Percentiles rank a stretch among this genome's conserved stretches.
Evolutionary conservation across 495 filamentous ascomycete genomes (phyloP).

Genomic region (Penicillium parvum): DNA sequence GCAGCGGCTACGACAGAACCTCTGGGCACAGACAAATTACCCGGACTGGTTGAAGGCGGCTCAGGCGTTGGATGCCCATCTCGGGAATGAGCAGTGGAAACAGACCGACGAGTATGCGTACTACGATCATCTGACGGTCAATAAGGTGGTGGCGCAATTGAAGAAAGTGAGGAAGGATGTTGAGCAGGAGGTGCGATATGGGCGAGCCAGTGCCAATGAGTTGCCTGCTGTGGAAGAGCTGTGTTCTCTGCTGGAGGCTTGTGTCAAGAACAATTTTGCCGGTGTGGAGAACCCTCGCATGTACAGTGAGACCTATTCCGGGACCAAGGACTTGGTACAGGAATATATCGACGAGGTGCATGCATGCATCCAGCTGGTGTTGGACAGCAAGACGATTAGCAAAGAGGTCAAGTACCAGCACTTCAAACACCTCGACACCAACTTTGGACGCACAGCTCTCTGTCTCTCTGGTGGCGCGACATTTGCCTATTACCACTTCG

Average conservation of each 20-base stretch:
- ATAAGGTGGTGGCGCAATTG: constrained; percentile 70
- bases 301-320: constrained; percentile 94
- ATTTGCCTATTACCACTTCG: constrained; percentile 97
- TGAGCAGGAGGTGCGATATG: constrained; percentile 39
- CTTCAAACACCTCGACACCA: constrained; percentile 84
- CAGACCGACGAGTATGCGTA: constrained; percentile 86
- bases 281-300: constrained; percentile 91
- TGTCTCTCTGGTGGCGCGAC: constrained; percentile 92
- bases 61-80: constrained; percentile 70
- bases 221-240: constrained; percentile 65
- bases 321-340: constrained; percentile 90
- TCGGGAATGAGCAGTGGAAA: constrained; percentile 86
- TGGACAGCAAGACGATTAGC: constrained; percentile 60
- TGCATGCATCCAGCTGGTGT: constrained; percentile 59
- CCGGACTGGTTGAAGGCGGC: constrained; percentile 76
- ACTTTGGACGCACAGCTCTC: constrained; percentile 87
- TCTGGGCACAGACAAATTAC: constrained; percentile 70
- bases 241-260: constrained; percentile 72
- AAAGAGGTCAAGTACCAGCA: constrained; percentile 72
- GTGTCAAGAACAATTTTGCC: constrained; percentile 95
- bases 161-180: constrained; percentile 55
- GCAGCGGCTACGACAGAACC: constrained; percentile 60
- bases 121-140: constrained; percentile 82
- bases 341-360: constrained; percentile 75
- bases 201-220: constrained; percentile 22